Conservation (phyloP, 768 basidiomycete species). For the Lactarius evosmus region DNA sequence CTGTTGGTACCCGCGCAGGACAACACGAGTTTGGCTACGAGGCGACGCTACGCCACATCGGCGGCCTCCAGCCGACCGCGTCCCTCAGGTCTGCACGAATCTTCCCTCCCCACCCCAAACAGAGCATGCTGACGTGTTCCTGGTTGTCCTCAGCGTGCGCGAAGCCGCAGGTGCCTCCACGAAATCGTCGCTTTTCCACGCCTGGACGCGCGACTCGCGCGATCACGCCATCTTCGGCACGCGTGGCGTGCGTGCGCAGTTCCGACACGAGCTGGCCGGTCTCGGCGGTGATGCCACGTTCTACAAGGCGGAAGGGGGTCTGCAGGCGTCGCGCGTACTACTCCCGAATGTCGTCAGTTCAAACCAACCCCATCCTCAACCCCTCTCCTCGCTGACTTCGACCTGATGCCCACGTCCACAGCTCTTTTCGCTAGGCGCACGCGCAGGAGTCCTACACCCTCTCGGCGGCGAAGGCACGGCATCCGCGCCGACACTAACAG, state of each 20-base stretch:
- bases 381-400: neutral
- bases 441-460: constrained; percentile 68
- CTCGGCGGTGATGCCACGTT: constrained; percentile 77
- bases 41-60: constrained; percentile 71
- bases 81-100: constrained; percentile 65
- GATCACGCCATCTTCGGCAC: constrained; percentile 65
- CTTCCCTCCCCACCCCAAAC: neutral
- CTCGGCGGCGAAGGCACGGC: constrained; percentile 36
- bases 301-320: constrained; percentile 68
- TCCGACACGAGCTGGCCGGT: constrained; percentile 71
- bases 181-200: constrained; percentile 84
- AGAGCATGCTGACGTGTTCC: neutral
- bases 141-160: constrained; percentile 57
- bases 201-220: constrained; percentile 70
- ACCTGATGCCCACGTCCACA: constrained; percentile 32
- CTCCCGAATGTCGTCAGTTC: constrained; percentile 55
- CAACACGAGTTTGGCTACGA: constrained; percentile 85
- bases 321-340: constrained; percentile 58
- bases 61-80: constrained; percentile 66
- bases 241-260: constrained; percentile 57
- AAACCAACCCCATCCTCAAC: neutral
- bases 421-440: constrained; percentile 72
- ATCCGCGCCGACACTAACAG: constrained; percentile 59
- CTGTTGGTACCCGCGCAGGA: constrained; percentile 32
- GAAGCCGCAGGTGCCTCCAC: constrained; percentile 73